Percentiles rank a stretch among this genome's conserved stretches.
Conservation (phyloP, 2,329 filamentous ascomycete species). For the Coniosporium tulheliwenetii region DNA sequence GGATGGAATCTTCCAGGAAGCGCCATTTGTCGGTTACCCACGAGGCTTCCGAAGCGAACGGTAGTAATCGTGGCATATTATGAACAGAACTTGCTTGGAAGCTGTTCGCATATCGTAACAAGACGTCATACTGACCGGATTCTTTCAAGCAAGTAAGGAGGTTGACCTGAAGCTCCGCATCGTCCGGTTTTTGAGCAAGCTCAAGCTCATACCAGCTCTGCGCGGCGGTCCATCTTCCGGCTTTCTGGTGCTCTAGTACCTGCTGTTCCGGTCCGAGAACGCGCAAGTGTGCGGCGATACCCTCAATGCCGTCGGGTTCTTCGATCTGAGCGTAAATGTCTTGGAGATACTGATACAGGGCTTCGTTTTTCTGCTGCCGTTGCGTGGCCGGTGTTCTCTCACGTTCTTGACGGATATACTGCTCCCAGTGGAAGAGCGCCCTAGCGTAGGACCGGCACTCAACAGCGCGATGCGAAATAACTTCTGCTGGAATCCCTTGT, state of each 20-base stretch:
- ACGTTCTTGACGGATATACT: conserved; percentile 51
- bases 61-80: conserved; percentile 44
- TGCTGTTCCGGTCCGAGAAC: conserved; percentile 88
- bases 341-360: conserved; percentile 62
- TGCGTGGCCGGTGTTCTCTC: too few species aligned
- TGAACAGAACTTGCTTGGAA: conserved; percentile 37
- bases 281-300: conserved; percentile 75
- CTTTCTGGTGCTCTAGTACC: conserved; percentile 80
- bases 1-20: conserved; percentile 49
- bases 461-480: conserved; percentile 72
- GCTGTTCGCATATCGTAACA: conserved; percentile 74
- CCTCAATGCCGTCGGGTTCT: conserved; percentile 90
- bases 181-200: conserved; percentile 61
- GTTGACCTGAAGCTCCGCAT: conserved; percentile 65
- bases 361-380: conserved; percentile 22
- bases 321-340: conserved; percentile 96
- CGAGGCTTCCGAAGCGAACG: conserved; percentile 78
- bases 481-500: conserved; percentile 49
- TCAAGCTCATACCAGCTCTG: conserved; percentile 97
- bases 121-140: conserved; percentile 81
- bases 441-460: conserved; percentile 87
- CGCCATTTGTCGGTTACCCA: conserved; percentile 81
- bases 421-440: conserved; percentile 87
- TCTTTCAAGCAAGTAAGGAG: conserved; percentile 80
- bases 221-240: conserved; percentile 82